Evolutionary conservation across 2,329 filamentous ascomycete genomes (phyloP), one percentile per base, ranked within the genome.

Genomic region (Pseudogymnoascus sp.): DNA sequence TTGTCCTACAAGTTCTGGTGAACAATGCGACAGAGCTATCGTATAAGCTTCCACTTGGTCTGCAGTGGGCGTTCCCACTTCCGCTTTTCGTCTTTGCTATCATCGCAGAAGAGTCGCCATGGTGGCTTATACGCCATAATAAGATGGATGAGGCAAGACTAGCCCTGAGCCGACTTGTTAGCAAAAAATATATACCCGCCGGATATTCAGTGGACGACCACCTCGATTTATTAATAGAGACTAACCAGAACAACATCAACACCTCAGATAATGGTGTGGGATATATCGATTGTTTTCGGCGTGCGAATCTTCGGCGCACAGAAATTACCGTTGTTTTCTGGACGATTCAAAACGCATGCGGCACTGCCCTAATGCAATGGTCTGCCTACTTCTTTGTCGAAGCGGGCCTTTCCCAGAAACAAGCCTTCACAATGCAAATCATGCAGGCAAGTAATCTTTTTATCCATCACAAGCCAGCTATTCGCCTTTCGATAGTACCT

Each of bases 351-450:
- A 83, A 85, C 13, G 75, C 87, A 2, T 83, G 81, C 62, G 85
- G 86, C 7, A 83, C 84, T 64, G 82, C 85, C 13, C 80, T 88
- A 64, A 83, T 85, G 65, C 83, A 83, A 64, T 88, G 86, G 65
- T 84, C 82, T 1, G 87, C 83, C 2, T 85, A 85, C 68, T 81
- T 81, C 70, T 86, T 85, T 71, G 74, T 81, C 65, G 79, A 82
- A 65, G 82, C 81, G 4, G 82, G 82, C 1, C 70, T 85, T 37
- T 69, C 73, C 1, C 75, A 77, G 0, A 72, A 75, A 21, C 74
- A 79, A 26, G 77, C 82, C 0, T 85, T 84, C 64, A 74, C 78
- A 53, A 81, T 84, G 69, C 79, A 79, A 11, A 79, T 84, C 69
- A 56, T 56, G 50, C 50, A 56, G 50, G 50, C 11, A 33, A 21